Conservation (phyloP, 768 basidiomycete genomes). For the Russula brevipes region DNA sequence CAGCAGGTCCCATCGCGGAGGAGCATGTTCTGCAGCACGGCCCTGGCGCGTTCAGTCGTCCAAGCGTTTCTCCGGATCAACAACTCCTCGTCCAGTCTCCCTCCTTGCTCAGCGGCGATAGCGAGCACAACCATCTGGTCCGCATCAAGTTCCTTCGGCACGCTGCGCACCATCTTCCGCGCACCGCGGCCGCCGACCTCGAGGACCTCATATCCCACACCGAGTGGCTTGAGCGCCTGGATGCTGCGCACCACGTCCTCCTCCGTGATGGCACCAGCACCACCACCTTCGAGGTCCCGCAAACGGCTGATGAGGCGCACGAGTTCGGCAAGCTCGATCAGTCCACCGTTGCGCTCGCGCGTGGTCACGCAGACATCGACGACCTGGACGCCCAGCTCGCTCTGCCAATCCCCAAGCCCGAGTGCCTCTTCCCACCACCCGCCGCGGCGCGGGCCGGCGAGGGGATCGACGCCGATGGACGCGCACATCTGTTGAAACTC, state of each 20-base stretch:
- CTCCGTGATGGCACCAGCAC: slow-evolving; percentile 55
- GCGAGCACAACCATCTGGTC: slow-evolving; percentile 84
- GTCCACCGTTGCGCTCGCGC: slow-evolving; percentile 83
- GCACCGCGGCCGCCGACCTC: slow-evolving; percentile 54
- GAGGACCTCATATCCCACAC: slow-evolving; percentile 87
- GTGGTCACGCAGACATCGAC: slow-evolving; percentile 89
- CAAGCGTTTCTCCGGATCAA: slow-evolving; percentile 64
- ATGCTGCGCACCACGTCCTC: slow-evolving; percentile 82
- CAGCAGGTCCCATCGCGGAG: slow-evolving; percentile 89
- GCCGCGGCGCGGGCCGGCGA: slow-evolving; percentile 77
- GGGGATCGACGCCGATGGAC: slow-evolving; percentile 90
- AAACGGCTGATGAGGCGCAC: slow-evolving; percentile 69
- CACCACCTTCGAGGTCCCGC: slow-evolving; percentile 60
- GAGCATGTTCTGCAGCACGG: slow-evolving; percentile 85
- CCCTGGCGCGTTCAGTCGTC: slow-evolving; percentile 68
- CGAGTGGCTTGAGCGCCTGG: slow-evolving; percentile 80
- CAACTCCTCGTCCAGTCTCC: slow-evolving; percentile 60
- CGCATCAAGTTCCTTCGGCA: slow-evolving; percentile 85
- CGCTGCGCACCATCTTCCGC: slow-evolving; percentile 76
- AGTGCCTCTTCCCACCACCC: slow-evolving; percentile 92
- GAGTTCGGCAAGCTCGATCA: slow-evolving; percentile 86
- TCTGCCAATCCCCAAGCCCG: slow-evolving; percentile 89
- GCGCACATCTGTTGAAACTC: slow-evolving; percentile 96
- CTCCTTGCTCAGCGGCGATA: slow-evolving; percentile 61
- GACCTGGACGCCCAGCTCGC: slow-evolving; percentile 92